Conservation (phyloP, 495 filamentous ascomycete genomes). For the Eremomyces bilateralis region DNA sequence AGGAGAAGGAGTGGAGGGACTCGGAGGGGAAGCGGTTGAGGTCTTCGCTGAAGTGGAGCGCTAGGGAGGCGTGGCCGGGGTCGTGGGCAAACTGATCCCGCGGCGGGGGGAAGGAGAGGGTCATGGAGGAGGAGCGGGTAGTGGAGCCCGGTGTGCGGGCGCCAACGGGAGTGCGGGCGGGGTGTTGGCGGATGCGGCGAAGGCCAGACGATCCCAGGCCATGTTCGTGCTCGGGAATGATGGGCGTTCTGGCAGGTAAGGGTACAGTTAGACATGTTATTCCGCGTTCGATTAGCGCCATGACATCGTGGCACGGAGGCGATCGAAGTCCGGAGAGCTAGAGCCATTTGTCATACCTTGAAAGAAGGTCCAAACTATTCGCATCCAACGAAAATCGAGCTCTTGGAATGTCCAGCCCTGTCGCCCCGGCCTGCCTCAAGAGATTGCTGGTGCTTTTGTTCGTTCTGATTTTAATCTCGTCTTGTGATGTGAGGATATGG, state of each 20-base stretch:
- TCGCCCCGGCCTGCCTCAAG: constrained; percentile 6
- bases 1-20: constrained; percentile 95
- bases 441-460: constrained; percentile 17
- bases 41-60: constrained; percentile 58
- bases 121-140: not conserved
- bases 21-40: constrained; percentile 82
- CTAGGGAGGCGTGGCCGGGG: constrained; percentile 42
- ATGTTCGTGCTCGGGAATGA: constrained; percentile 37
- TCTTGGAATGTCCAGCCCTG: constrained; percentile 13
- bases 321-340: not conserved
- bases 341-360: not conserved
- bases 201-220: constrained; percentile 52
- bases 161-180: constrained; percentile 10
- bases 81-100: constrained; percentile 29
- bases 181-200: constrained; percentile 78
- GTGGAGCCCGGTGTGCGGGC: not conserved
- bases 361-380: constrained; percentile 2
- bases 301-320: not conserved
- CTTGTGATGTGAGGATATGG: too few species aligned
- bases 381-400: too few species aligned
- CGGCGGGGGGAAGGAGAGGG: constrained; percentile 23
- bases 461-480: constrained; percentile 5
- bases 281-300: not conserved
- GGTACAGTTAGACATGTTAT: not conserved
- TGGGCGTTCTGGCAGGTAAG: constrained; percentile 25